These are phyloP conservation scores for Acacia confusa DNA, from an alignment of 306 rosid species.

Conservation along the genomic window DNA sequence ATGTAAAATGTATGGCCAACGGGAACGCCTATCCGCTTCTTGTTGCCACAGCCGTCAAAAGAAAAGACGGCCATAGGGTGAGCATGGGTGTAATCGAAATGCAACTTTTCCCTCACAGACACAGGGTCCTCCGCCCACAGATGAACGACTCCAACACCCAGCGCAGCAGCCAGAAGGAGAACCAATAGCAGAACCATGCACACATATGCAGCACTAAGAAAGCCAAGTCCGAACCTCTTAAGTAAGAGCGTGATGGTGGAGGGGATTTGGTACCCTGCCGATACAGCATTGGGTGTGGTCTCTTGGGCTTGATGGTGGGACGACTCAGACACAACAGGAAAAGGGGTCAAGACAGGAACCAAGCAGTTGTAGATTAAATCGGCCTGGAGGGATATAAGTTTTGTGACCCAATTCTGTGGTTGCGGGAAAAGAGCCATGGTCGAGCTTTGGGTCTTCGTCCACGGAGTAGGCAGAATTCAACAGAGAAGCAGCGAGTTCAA, in stretches of 20 bases:
- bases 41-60: constrained; percentile 32
- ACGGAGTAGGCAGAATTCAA: neutral
- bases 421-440: constrained; percentile 28
- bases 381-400: constrained; percentile 43
- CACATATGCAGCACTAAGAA: constrained; percentile 54
- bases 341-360: constrained; percentile 36
- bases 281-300: constrained; percentile 38
- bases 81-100: constrained; percentile 70
- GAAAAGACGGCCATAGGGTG: constrained; percentile 58
- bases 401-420: constrained; percentile 45
- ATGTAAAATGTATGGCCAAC: constrained; percentile 62
- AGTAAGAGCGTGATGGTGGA: constrained; percentile 32
- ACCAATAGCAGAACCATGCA: constrained; percentile 51
- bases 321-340: constrained; percentile 45
- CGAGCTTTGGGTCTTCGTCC: constrained; percentile 35
- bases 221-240: constrained; percentile 53
- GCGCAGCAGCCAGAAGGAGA: constrained; percentile 42
- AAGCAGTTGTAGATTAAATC: constrained; percentile 53
- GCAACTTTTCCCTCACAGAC: constrained; percentile 45
- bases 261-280: constrained; percentile 41
- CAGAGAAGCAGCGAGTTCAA: neutral
- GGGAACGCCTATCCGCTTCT: constrained; percentile 52
- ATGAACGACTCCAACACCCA: constrained; percentile 57
- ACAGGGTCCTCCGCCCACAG: constrained; percentile 77
- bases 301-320: constrained; percentile 45